These are phyloP conservation scores for Phoenix dactylifera DNA, from an alignment of 176 grass and related monocot species.

Conservation along the genomic window DNA sequence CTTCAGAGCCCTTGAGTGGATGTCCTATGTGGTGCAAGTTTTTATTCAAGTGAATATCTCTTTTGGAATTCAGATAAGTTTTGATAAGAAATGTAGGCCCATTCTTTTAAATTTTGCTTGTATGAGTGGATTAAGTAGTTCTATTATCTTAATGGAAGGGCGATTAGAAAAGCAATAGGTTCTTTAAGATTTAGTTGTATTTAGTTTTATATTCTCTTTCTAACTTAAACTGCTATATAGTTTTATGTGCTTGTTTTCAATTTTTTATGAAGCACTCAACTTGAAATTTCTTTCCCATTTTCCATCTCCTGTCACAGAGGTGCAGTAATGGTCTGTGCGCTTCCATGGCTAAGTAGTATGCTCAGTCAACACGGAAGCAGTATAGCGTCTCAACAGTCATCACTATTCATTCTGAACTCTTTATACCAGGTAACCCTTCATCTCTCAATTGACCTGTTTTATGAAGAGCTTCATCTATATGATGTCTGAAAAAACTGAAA, in stretches of 20 bases:
- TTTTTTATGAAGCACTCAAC: too few relatives aligned
- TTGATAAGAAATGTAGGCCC: too few relatives aligned
- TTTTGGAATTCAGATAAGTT: too few relatives aligned
- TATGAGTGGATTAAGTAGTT: too few relatives aligned
- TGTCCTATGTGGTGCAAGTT: too few relatives aligned
- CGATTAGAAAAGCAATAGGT: too few relatives aligned
- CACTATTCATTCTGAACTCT: conserved; percentile 64
- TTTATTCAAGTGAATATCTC: too few relatives aligned
- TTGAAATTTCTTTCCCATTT: conserved; percentile 3
- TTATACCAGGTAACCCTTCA: conserved; percentile 58
- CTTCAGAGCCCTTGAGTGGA: too few relatives aligned
- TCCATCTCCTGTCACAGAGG: conserved; percentile 28
- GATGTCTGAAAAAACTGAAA: background rate
- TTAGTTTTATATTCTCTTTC: too few relatives aligned
- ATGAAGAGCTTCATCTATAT: background rate
- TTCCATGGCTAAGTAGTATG: conserved; percentile 77
- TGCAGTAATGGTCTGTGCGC: conserved; percentile 48
- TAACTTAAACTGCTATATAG: background rate
- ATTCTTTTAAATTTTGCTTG: too few relatives aligned
- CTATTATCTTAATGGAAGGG: too few relatives aligned
- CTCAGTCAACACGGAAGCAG: conserved; percentile 64
- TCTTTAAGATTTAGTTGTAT: too few relatives aligned
- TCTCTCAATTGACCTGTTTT: background rate
- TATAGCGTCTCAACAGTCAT: conserved; percentile 76
- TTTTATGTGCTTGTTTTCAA: conserved; percentile 1